These are phyloP conservation scores for Diplosphaera chodatii DNA, from an alignment of 139 green algal genomes.

Conservation along the genomic window DNA sequence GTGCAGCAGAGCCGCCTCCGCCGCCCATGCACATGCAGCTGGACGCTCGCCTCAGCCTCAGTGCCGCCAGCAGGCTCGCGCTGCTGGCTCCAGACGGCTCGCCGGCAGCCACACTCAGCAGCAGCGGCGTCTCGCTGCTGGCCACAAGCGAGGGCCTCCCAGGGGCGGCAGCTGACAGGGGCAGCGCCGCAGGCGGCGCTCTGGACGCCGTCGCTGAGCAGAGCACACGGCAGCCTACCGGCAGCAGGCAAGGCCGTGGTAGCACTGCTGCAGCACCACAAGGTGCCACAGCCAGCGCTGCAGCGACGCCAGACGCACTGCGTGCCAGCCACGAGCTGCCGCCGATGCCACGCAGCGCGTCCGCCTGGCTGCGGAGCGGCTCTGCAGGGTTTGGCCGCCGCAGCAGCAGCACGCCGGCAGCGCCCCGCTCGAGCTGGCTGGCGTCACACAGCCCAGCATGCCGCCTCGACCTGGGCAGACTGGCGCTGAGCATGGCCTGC, in stretches of 20 bases:
- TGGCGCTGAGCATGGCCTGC: neutral
- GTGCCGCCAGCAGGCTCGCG: neutral
- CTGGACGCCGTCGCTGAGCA: no score
- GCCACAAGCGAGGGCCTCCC: neutral
- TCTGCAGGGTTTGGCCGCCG: no score
- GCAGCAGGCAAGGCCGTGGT: no score
- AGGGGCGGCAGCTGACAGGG: no score
- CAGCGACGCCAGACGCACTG: neutral
- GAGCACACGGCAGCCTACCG: no score
- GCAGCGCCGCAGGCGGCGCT: no score
- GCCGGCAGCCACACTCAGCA: neutral
- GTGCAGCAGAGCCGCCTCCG: neutral
- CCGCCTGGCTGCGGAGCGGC: neutral
- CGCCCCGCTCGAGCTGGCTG: no score
- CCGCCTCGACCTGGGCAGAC: neutral
- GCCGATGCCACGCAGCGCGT: neutral
- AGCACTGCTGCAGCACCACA: no score
- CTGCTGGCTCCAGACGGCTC: neutral
- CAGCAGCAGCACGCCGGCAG: no score
- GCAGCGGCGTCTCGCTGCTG: neutral
- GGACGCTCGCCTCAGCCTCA: neutral
- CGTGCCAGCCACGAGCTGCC: neutral
- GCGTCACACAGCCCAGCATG: neutral
- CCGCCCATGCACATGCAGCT: neutral
- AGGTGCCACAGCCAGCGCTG: neutral